phyloP scores from a whole-genome alignment of 2,329 filamentous ascomycete genomes.

The Calonectria ilicicola region DNA sequence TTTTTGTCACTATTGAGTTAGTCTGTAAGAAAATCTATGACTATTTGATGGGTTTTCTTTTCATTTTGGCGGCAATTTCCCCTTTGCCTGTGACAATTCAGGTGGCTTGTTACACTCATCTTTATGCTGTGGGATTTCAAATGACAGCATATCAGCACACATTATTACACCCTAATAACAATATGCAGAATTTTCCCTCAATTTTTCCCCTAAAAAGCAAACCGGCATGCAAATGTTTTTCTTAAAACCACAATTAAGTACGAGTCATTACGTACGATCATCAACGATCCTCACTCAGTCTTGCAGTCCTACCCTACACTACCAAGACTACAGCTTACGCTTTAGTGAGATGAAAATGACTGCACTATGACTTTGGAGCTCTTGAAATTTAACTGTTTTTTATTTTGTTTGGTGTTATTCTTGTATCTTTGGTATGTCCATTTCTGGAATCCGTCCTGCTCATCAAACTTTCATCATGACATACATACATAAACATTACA shows the following conservation, averaged over 20 bases:
- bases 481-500: conserved; percentile 47
- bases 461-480: background rate
- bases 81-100: too few species aligned
- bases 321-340: background rate
- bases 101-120: too few species aligned
- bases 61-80: background rate
- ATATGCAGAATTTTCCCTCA: too few species aligned
- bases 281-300: background rate
- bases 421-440: background rate
- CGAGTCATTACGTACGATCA: background rate
- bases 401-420: background rate
- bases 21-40: too few species aligned
- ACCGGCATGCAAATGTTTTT: too few species aligned
- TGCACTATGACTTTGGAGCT: background rate
- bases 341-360: background rate
- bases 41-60: background rate
- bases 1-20: background rate
- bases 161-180: too few species aligned
- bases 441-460: background rate
- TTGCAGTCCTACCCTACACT: background rate
- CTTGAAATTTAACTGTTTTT: background rate
- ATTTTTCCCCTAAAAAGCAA: too few species aligned
- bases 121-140: too few species aligned
- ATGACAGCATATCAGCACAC: too few species aligned
- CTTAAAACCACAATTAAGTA: background rate